Base-by-base conservation (phyloP, 2,329 filamentous ascomycete species). In the Karstenula rhodostoma region DNA sequence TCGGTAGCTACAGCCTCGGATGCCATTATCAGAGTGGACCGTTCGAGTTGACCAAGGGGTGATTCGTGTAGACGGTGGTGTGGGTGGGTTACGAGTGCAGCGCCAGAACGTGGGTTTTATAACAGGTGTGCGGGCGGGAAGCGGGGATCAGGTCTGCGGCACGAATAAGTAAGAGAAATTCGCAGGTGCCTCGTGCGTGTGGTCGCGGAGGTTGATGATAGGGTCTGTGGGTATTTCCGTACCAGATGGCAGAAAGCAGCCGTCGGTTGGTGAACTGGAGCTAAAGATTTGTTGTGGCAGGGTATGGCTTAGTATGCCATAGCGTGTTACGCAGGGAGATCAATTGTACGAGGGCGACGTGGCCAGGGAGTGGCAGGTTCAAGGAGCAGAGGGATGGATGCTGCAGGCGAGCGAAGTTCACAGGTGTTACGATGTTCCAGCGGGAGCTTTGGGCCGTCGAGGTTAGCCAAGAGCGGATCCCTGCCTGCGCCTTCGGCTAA, bases 11-110 rank as follows among this genome's bases (percentile, higher is more conserved):
- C 67, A 63, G 72, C 66, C 64, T 78, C 75, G 55, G 75, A 77
- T 71, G 76, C 70, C 77, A 78, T 78, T 65, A 65, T 73, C 42
- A 75, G 72, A 76, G 65, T 71, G 71, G 63, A 73, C 74, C 73
- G 73, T 77, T 74, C 71, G 73, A 75, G 63, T 70, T 69, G 62
- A 72, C 74, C 74, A 76, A 73, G 71, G 75, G 70, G 65, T 62
- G 72, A 72, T 62, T 72, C 72, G 72, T 63, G 72, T 69, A 68
- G 71, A 75, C 72, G 71, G 71, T 69, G 67, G 69, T 66, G 59
- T 62, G 65, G 59, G 62, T 55, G 58, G 63, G 55, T 68, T 69
- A 75, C 60, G 27, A 64, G 63, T 63, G 68, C 52, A 65, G 56
- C 67, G 74, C 74, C 74, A 77, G 40, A 43, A 48, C 48, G 46